These are phyloP conservation scores for Claviceps capensis DNA, from an alignment of 2,329 filamentous ascomycete genomes.

Conservation along the genomic window DNA sequence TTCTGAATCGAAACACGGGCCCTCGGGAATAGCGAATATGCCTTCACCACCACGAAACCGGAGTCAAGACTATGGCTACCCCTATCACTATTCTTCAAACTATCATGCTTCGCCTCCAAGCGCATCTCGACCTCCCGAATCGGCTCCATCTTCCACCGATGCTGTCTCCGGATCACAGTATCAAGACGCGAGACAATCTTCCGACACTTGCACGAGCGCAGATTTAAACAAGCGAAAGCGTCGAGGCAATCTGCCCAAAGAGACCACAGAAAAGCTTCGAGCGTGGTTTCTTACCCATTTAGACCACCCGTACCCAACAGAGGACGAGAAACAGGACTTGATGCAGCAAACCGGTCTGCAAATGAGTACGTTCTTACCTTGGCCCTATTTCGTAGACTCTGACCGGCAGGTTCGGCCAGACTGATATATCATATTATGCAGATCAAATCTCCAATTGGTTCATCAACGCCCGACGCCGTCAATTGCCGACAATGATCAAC, in stretches of 20 bases:
- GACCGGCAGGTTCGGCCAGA: neutral
- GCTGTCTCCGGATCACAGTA: slow-evolving; percentile 25
- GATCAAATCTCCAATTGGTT: slow-evolving; percentile 71
- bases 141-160: slow-evolving; percentile 28
- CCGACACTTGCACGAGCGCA: slow-evolving; percentile 21
- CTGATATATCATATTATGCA: slow-evolving; percentile 17
- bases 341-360: slow-evolving; percentile 64
- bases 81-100: slow-evolving; percentile 29
- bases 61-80: slow-evolving; percentile 21
- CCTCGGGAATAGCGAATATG: slow-evolving; percentile 6
- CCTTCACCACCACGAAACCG: slow-evolving; percentile 17
- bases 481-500: slow-evolving; percentile 46
- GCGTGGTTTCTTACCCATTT: slow-evolving; percentile 70
- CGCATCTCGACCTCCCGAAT: slow-evolving; percentile 28
- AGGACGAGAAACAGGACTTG: slow-evolving; percentile 75
- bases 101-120: slow-evolving; percentile 33
- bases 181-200: slow-evolving; percentile 29
- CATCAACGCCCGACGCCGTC: slow-evolving; percentile 60
- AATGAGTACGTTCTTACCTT: slow-evolving; percentile 47
- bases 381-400: neutral
- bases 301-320: slow-evolving; percentile 71
- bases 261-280: slow-evolving; percentile 69
- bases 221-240: slow-evolving; percentile 46
- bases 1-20: neutral
- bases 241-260: slow-evolving; percentile 80